A percentile compares a stretch with the other conserved stretches of the same genome.
Conservation (phyloP, 768 basidiomycete species). For the Podaxis carcinomalis region DNA sequence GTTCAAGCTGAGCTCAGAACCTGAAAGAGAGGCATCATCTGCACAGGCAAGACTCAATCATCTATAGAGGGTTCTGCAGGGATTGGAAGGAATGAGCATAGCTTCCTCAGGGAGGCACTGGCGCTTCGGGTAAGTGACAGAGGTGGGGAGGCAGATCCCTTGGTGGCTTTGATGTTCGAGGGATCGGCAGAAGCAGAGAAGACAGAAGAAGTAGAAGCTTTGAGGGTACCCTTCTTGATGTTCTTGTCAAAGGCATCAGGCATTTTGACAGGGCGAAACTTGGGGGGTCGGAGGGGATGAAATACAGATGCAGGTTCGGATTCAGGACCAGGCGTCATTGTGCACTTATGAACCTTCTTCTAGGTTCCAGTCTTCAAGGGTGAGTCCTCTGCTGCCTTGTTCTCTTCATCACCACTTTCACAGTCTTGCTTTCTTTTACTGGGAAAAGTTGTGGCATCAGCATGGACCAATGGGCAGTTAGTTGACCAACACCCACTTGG, state of each 20-base stretch:
- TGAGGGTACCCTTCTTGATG: background rate
- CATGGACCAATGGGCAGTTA: slow-evolving; percentile 60
- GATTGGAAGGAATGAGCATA: slow-evolving; percentile 4
- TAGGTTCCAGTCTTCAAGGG: slow-evolving; percentile 13
- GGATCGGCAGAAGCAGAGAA: background rate
- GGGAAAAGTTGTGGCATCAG: slow-evolving; percentile 28
- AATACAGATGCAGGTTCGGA: slow-evolving; percentile 55
- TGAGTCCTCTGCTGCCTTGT: too few species aligned
- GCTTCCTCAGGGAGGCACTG: slow-evolving; percentile 4
- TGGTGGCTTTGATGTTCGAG: background rate
- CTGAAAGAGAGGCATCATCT: background rate
- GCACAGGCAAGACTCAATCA: background rate
- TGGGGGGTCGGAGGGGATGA: slow-evolving; percentile 52
- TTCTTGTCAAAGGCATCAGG: background rate
- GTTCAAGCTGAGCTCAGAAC: background rate
- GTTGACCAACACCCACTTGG: slow-evolving; percentile 44
- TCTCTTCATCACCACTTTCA: too few species aligned
- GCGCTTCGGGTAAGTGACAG: slow-evolving; percentile 1
- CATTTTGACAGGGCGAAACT: slow-evolving; percentile 19
- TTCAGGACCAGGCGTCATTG: slow-evolving; percentile 54
- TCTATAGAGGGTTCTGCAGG: background rate
- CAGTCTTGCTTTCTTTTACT: slow-evolving; percentile 10
- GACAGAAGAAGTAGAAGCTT: background rate
- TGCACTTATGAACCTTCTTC: slow-evolving; percentile 40
- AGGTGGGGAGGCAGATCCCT: background rate